Evolutionary conservation across 352 stramenopile genomes (phyloP).

Genomic region (Phytophthora colocasiae): DNA sequence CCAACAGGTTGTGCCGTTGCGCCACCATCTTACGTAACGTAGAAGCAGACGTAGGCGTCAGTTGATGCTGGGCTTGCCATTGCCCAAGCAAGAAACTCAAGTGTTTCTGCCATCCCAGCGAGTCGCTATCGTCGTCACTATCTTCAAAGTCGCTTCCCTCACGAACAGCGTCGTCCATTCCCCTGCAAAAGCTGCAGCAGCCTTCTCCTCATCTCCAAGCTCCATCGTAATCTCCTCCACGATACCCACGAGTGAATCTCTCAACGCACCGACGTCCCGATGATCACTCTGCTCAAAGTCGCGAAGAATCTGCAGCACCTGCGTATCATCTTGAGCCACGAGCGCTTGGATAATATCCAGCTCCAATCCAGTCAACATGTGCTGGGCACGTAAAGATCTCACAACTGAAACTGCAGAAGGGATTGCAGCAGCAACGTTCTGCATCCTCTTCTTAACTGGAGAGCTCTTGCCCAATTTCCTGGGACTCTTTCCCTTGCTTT

Average conservation of each 20-base stretch:
- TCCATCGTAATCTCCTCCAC: conserved; percentile 75
- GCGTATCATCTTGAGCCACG: conserved; percentile 61
- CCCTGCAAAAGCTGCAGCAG: conserved; percentile 38
- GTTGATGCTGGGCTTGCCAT: conserved; percentile 44
- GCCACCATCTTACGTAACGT: conserved; percentile 54
- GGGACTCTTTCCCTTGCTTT: conserved; percentile 27
- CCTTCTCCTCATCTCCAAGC: conserved; percentile 70
- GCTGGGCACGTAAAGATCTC: conserved; percentile 52
- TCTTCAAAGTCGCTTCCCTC: conserved; percentile 29
- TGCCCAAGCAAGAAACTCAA: conserved; percentile 53
- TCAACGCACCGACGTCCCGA: conserved; percentile 39
- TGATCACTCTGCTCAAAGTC: conserved; percentile 50
- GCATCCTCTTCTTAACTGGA: conserved; percentile 12
- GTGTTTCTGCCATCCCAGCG: conserved; percentile 56
- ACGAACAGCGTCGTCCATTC: conserved; percentile 39
- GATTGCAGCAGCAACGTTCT: conserved; percentile 3
- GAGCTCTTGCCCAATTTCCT: conserved; percentile 10
- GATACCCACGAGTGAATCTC: conserved; percentile 57
- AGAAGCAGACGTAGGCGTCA: conserved; percentile 43
- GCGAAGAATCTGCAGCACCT: conserved; percentile 50
- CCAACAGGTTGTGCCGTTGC: conserved; percentile 67
- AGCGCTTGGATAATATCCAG: conserved; percentile 64
- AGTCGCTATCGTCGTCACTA: conserved; percentile 31
- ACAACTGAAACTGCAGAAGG: conserved; percentile 48
- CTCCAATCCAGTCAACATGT: conserved; percentile 73